Base-by-base conservation (phyloP, 1,139 yeast genomes). In the Zygotorulaspora mrakii region DNA sequence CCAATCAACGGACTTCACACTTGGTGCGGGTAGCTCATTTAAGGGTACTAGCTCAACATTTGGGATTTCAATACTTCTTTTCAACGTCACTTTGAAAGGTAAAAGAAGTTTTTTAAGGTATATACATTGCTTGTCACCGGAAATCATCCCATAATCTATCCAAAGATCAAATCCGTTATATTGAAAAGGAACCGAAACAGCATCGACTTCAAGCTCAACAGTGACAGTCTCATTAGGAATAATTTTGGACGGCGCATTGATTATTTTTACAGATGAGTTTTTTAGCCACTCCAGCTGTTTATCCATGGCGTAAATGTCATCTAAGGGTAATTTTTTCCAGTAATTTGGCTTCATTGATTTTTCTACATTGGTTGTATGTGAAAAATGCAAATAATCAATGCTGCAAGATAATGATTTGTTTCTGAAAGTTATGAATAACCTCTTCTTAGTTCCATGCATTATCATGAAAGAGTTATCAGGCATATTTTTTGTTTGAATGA, bases 391-490 rank as follows among this genome's bases (percentile, higher is more conserved):
- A 37, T 52, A 53, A 40, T 57, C 55, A 10, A 59, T 54, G 1
- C 50, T 31, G 23, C 55, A 50, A 11, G 45, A 46, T 11, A 60
- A 33, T 1, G 64, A 60, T 27, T 51, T 70, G 56, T 87, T 87
- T 24, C 75, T 69, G 32, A 87, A 61, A 1, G 67, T 62, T 3
- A 85, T 62, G 0, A 71, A 62, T 49, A 84, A 79, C 5, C 59
- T 54, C 41, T 69, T 70, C 40, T 68, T 68, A 49, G 87, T 94
- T 2, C 96, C 96, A 55, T 86, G 95, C 17, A 86, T 63, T 31
- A 86, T 64, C 89, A 84, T 82, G 18, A 53, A 45, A 5, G 54
- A 49, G 24, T 54, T 54, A 20, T 50, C 52, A 2, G 53, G 43
- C 24, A 55, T 41, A 13, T 49, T 44, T 11, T 51, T 40, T 10